phyloP scores from a whole-genome alignment of 2,329 filamentous ascomycete genomes.

The Stachybotrys echinatus region DNA sequence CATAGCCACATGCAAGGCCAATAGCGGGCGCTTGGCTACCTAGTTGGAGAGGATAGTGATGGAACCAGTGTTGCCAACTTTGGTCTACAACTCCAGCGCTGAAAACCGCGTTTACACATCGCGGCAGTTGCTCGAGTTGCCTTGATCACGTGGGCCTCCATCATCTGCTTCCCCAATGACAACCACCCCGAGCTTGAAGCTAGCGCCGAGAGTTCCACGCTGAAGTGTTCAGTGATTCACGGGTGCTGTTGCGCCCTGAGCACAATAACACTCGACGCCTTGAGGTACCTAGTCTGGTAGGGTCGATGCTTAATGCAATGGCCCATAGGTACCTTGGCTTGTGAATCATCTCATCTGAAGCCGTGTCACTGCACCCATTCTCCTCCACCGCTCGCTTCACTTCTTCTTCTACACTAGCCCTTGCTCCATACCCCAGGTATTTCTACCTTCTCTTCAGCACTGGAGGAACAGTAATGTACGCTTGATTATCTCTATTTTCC shows the following conservation, averaged over 20 bases:
- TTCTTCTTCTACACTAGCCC: not conserved
- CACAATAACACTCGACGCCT: no score
- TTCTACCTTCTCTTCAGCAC: not conserved
- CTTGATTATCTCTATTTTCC: no score
- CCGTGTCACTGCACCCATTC: not conserved
- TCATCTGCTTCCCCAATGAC: no score
- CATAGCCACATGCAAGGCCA: not conserved
- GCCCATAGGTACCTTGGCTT: not conserved
- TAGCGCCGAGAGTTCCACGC: not conserved
- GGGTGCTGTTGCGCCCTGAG: no score
- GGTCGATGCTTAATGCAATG: no score
- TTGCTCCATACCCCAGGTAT: not conserved
- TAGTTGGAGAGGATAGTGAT: no score
- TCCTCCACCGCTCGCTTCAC: not conserved
- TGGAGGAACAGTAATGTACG: no score
- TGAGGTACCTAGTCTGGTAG: no score
- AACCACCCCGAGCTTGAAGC: not conserved
- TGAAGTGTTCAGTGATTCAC: not conserved
- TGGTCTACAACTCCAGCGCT: not conserved
- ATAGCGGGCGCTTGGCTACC: no score
- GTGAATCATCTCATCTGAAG: not conserved
- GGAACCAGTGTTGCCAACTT: no score
- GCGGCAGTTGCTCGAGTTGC: not conserved
- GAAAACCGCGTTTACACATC: not conserved
- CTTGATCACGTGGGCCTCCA: no score